Evolutionary conservation across 345 rosid genomes (phyloP).

Genomic region (Limnanthes douglasii): DNA sequence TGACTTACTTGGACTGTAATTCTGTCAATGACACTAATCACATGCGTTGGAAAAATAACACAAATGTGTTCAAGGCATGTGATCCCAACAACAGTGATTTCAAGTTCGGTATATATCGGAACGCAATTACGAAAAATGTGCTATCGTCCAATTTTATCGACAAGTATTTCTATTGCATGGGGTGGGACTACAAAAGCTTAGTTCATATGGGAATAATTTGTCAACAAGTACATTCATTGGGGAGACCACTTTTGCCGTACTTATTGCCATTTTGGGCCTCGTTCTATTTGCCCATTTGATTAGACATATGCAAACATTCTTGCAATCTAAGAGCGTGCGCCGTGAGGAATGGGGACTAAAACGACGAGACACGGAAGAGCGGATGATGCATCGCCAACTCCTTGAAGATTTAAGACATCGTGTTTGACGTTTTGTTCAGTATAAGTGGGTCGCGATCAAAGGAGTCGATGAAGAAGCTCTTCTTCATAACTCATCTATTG

Average conservation of each 20-base stretch:
- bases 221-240: slow-evolving; percentile 71
- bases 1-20: slow-evolving; percentile 42
- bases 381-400: slow-evolving; percentile 94
- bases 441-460: slow-evolving; percentile 82
- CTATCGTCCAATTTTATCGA: slow-evolving; percentile 34
- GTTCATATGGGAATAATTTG: slow-evolving; percentile 90
- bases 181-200: slow-evolving; percentile 87
- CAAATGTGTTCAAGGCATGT: slow-evolving; percentile 40
- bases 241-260: slow-evolving; percentile 79
- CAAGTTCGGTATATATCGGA: slow-evolving; percentile 46
- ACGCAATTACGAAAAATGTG: slow-evolving; percentile 36
- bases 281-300: slow-evolving; percentile 85
- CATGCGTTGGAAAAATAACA: slow-evolving; percentile 35
- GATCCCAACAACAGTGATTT: slow-evolving; percentile 25
- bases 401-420: slow-evolving; percentile 61
- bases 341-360: slow-evolving; percentile 92
- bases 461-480: slow-evolving; percentile 87
- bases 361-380: slow-evolving; percentile 85
- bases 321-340: slow-evolving; percentile 75
- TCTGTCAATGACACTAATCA: slow-evolving; percentile 16
- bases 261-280: slow-evolving; percentile 73
- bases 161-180: slow-evolving; percentile 69
- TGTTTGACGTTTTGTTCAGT: slow-evolving; percentile 59
- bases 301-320: slow-evolving; percentile 95
- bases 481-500: slow-evolving; percentile 58